Conservation (phyloP, 2,329 filamentous ascomycete species). For the Seiridium unicorne region DNA sequence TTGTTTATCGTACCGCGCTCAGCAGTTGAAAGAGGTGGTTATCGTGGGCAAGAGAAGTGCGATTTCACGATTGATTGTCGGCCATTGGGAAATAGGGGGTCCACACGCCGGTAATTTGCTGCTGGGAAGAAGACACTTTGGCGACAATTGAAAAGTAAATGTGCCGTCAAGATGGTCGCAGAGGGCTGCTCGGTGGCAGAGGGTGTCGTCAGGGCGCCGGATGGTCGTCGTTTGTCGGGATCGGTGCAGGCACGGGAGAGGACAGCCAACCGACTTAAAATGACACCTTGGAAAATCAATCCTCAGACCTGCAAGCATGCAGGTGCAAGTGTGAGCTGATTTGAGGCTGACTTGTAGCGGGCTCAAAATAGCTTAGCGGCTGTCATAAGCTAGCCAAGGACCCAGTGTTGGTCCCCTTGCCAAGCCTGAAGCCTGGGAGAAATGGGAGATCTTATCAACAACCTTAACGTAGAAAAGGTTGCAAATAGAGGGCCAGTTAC, state of each 20-base stretch:
- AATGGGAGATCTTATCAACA: neutral
- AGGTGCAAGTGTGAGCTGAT: neutral
- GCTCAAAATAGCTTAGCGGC: neutral
- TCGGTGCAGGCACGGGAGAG: neutral
- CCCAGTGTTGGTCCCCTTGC: slow-evolving; percentile 3
- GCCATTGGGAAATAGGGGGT: slow-evolving; percentile 7
- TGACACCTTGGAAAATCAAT: slow-evolving; percentile 5
- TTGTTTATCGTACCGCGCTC: slow-evolving; percentile 2
- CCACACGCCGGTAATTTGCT: neutral
- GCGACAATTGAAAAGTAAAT: neutral
- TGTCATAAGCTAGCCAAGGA: neutral
- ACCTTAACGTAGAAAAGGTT: neutral
- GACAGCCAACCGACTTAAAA: neutral
- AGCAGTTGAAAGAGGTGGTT: neutral
- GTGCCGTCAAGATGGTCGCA: neutral
- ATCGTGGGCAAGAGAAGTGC: neutral
- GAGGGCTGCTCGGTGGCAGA: neutral
- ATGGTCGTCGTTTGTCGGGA: neutral
- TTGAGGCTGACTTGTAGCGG: slow-evolving; percentile 6
- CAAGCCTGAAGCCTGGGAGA: neutral
- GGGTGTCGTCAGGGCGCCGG: neutral
- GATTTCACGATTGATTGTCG: neutral
- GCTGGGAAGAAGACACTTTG: neutral
- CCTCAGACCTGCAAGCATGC: neutral
- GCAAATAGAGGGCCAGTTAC: neutral